A percentile compares a stretch with the other conserved stretches of the same genome.
These are phyloP conservation scores for Poa pratensis DNA, from an alignment of 176 grass and related monocot species.

Conservation along the genomic window DNA sequence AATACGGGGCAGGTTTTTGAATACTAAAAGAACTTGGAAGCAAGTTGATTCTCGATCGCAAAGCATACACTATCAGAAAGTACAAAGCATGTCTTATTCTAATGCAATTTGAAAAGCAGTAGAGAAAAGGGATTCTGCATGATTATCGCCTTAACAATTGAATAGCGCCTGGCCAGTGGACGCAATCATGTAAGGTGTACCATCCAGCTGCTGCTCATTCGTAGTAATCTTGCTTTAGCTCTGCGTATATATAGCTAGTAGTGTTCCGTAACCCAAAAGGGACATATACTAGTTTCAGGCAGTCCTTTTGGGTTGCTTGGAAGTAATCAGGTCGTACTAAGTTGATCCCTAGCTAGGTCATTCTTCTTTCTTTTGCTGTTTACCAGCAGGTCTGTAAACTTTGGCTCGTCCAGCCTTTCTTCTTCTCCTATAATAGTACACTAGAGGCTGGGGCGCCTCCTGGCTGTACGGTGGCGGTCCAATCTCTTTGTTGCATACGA, in stretches of 20 bases:
- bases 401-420: too few relatives aligned
- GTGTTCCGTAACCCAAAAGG: background rate
- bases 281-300: too few relatives aligned
- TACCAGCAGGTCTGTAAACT: too few relatives aligned
- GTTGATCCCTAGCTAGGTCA: too few relatives aligned
- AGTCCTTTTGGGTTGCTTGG: too few relatives aligned
- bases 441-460: too few relatives aligned
- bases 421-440: too few relatives aligned
- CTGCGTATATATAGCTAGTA: background rate
- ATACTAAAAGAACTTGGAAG: background rate
- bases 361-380: too few relatives aligned
- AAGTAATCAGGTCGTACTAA: too few relatives aligned
- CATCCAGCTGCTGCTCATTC: background rate
- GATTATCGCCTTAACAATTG: conserved; percentile 26
- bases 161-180: background rate
- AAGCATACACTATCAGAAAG: conserved; percentile 9
- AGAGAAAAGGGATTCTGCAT: background rate
- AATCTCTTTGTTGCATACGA: too few relatives aligned
- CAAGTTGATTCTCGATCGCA: background rate
- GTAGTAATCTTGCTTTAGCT: conserved; percentile 29
- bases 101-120: conserved; percentile 32
- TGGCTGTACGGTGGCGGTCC: too few relatives aligned
- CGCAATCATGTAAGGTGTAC: conserved; percentile 26
- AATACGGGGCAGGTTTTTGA: background rate
- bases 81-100: conserved; percentile 20